Percentiles rank a stretch among this genome's conserved stretches.
phyloP scores from a whole-genome alignment of 495 filamentous ascomycete genomes.

The Bacidia gigantensis region DNA sequence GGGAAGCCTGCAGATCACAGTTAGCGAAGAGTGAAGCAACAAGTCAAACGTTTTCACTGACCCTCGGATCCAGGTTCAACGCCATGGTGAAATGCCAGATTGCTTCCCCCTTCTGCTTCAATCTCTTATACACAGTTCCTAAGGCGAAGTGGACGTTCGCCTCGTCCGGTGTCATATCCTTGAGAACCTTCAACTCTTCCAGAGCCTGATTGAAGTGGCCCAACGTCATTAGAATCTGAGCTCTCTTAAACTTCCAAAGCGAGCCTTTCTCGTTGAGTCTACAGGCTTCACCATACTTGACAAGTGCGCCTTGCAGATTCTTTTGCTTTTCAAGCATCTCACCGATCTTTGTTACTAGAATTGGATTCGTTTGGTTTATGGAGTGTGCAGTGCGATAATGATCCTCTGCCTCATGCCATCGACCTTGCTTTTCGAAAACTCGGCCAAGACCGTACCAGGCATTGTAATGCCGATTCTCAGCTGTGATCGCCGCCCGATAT shows the following conservation, averaged over 20 bases:
- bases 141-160: conserved; percentile 91
- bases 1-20: conserved; percentile 51
- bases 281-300: conserved; percentile 66
- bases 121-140: conserved; percentile 69
- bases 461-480: conserved; percentile 85
- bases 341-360: conserved; percentile 83
- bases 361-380: conserved; percentile 85
- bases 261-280: conserved; percentile 68
- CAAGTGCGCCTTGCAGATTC: conserved; percentile 59
- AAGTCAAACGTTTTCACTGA: conserved; percentile 27
- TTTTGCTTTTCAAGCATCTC: conserved; percentile 76
- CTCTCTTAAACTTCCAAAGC: conserved; percentile 79
- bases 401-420: conserved; percentile 74
- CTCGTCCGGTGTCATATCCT: conserved; percentile 84
- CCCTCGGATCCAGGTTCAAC: conserved; percentile 92
- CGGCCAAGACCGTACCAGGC: conserved; percentile 92
- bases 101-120: conserved; percentile 65
- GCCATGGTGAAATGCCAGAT: conserved; percentile 90
- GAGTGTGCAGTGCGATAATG: conserved; percentile 75
- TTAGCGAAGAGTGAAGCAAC: conserved; percentile 16
- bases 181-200: conserved; percentile 64
- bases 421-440: conserved; percentile 89
- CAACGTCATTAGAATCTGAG: conserved; percentile 70
- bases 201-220: conserved; percentile 56
- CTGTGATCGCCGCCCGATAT: conserved; percentile 69